phyloP scores from a whole-genome alignment of 768 basidiomycete genomes.

The Rhizopogon vulgaris region DNA sequence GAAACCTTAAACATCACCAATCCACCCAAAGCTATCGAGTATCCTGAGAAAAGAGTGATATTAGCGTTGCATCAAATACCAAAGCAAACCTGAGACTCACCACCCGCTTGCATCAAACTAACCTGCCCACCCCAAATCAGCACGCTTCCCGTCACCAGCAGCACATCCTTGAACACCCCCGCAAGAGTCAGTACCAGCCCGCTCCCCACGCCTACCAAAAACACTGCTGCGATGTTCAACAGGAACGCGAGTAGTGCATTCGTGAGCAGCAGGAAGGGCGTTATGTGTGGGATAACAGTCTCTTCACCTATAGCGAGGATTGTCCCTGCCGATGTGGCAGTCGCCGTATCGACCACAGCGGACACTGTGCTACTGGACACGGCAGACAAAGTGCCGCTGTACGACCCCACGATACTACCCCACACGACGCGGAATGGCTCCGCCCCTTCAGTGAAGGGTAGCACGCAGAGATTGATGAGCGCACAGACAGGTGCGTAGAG shows the following conservation, averaged over 20 bases:
- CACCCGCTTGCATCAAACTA: conserved; percentile 80
- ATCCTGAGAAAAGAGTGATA: conserved; percentile 42
- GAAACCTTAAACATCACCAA: conserved; percentile 82
- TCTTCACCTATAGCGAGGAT: not conserved
- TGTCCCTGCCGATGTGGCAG: not conserved
- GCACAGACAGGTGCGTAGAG: conserved; percentile 98
- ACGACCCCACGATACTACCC: conserved; percentile 16
- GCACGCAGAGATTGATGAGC: conserved; percentile 72
- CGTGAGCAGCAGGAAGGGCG: conserved; percentile 65
- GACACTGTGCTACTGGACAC: not conserved
- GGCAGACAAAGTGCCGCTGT: not conserved
- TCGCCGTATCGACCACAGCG: not conserved
- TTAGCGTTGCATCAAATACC: not conserved
- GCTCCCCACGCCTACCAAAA: conserved; percentile 83
- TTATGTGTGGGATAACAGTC: conserved; percentile 27
- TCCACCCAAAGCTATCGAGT: conserved; percentile 81
- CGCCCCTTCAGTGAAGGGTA: conserved; percentile 91
- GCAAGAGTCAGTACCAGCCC: conserved; percentile 89
- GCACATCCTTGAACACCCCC: conserved; percentile 95
- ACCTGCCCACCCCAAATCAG: conserved; percentile 76
- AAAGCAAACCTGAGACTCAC: conserved; percentile 27
- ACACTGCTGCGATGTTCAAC: conserved; percentile 90
- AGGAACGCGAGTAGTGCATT: conserved; percentile 88
- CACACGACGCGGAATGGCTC: conserved; percentile 56
- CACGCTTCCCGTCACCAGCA: conserved; percentile 89